Conservation (phyloP, 2,329 filamentous ascomycete species). For the Fusarium devonianum region DNA sequence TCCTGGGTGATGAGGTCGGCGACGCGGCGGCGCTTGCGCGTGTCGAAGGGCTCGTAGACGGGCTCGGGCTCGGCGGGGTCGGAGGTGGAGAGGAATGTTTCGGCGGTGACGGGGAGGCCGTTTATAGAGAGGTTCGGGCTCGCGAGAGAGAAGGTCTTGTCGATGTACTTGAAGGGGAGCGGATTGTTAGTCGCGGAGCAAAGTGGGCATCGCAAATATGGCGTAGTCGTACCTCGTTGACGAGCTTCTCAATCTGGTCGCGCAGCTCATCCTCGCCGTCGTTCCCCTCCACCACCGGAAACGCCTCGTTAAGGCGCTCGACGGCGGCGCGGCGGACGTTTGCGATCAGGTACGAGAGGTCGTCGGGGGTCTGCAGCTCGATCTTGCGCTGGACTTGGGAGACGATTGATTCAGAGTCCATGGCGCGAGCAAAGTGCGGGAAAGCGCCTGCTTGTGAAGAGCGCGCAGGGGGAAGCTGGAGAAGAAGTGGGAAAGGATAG, state of each 20-base stretch:
- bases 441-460: too few species aligned
- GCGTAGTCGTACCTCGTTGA: constrained; percentile 59
- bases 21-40: constrained; percentile 64
- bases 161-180: constrained; percentile 61
- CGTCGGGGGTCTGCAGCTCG: constrained; percentile 78
- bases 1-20: constrained; percentile 68
- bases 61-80: constrained; percentile 34
- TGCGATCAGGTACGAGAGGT: constrained; percentile 73
- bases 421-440: constrained; percentile 17
- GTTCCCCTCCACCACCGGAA: constrained; percentile 66
- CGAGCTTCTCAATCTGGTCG: constrained; percentile 64
- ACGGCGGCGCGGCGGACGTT: constrained; percentile 74
- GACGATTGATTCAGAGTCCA: constrained; percentile 48
- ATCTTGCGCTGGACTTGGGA: constrained; percentile 71
- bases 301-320: constrained; percentile 70
- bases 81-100: constrained; percentile 46
- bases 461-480: too few species aligned
- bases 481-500: too few species aligned
- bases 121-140: constrained; percentile 69
- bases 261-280: constrained; percentile 63
- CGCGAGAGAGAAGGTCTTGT: constrained; percentile 65
- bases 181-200: background rate
- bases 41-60: constrained; percentile 67
- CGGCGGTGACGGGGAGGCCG: constrained; percentile 59
- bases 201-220: background rate